Evolutionary conservation across 2,329 filamentous ascomycete species (phyloP).

Genomic region (Paraconiothyrium sp.): DNA sequence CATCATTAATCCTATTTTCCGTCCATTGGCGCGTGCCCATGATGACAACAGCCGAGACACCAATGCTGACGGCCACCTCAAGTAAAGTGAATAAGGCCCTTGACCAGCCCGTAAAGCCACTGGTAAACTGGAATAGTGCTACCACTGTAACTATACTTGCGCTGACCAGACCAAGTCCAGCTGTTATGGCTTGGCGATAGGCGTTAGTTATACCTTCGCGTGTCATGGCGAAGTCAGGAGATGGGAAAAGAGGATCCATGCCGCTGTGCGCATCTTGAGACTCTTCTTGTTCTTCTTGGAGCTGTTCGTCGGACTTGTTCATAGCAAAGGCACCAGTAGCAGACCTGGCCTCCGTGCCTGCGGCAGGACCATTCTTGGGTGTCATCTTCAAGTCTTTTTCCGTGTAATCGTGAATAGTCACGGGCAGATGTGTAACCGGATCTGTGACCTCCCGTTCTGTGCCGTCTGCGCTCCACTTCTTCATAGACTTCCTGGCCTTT

Average conservation of each 20-base stretch:
- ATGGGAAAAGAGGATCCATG: slow-evolving; percentile 63
- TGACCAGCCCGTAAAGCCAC: slow-evolving; percentile 41
- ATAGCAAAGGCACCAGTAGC: slow-evolving; percentile 57
- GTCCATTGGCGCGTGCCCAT: slow-evolving; percentile 67
- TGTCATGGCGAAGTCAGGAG: slow-evolving; percentile 59
- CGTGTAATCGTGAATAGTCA: slow-evolving; percentile 74
- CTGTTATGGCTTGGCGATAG: slow-evolving; percentile 54
- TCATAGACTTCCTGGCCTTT: slow-evolving; percentile 60
- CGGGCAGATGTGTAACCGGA: slow-evolving; percentile 75
- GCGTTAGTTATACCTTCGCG: slow-evolving; percentile 56
- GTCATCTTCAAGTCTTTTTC: slow-evolving; percentile 65
- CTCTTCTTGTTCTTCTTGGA: slow-evolving; percentile 56
- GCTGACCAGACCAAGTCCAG: slow-evolving; percentile 40
- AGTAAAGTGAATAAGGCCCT: slow-evolving; percentile 39
- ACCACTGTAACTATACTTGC: slow-evolving; percentile 46
- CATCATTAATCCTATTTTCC: slow-evolving; percentile 66
- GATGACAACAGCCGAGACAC: slow-evolving; percentile 46
- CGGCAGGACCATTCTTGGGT: slow-evolving; percentile 56
- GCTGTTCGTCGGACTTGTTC: slow-evolving; percentile 55
- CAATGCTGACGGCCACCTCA: slow-evolving; percentile 40
- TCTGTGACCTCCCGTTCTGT: slow-evolving; percentile 72
- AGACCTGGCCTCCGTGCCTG: slow-evolving; percentile 52
- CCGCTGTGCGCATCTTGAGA: slow-evolving; percentile 54
- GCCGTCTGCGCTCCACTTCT: slow-evolving; percentile 58
- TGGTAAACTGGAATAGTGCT: slow-evolving; percentile 45